Conservation (phyloP, 371 early-diverging fungal species). For the Lichtheimia ramosa region DNA sequence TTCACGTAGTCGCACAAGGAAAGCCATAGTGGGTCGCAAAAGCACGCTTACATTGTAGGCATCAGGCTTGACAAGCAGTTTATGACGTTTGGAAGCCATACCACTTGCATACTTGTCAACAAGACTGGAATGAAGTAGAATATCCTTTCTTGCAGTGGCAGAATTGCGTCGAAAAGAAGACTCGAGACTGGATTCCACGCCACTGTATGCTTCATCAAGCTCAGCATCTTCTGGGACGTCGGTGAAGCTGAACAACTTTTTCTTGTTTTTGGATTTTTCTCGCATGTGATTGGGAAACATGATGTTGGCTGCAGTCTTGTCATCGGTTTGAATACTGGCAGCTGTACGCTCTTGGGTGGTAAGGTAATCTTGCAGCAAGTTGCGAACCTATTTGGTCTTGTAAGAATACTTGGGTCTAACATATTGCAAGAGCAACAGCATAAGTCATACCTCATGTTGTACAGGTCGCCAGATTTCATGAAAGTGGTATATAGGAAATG, state of each 20-base stretch:
- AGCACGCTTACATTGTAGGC: conserved; percentile 72
- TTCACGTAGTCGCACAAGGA: conserved; percentile 58
- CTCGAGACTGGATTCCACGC: conserved; percentile 30
- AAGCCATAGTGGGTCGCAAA: conserved; percentile 67
- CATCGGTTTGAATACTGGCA: conserved; percentile 28
- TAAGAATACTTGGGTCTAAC: background rate
- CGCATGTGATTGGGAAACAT: conserved; percentile 17
- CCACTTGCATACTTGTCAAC: conserved; percentile 71
- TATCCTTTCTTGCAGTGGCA: conserved; percentile 14
- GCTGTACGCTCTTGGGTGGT: conserved; percentile 53
- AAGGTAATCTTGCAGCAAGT: conserved; percentile 72
- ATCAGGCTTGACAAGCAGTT: conserved; percentile 68
- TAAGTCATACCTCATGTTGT: conserved; percentile 60
- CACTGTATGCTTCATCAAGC: conserved; percentile 40
- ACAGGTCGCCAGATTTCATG: conserved; percentile 70
- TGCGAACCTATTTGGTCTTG: conserved; percentile 48
- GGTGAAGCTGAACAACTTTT: conserved; percentile 46
- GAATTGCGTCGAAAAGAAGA: conserved; percentile 29
- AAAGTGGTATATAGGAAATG: conserved; percentile 45
- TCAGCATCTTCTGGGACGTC: conserved; percentile 27
- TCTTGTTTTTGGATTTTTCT: conserved; percentile 21
- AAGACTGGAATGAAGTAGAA: conserved; percentile 37
- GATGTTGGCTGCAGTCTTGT: conserved; percentile 47
- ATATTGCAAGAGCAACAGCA: background rate
- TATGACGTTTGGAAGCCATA: conserved; percentile 64